These are phyloP conservation scores for Coleophoma crateriformis DNA, from an alignment of 2,329 filamentous ascomycete species.

Conservation along the genomic window DNA sequence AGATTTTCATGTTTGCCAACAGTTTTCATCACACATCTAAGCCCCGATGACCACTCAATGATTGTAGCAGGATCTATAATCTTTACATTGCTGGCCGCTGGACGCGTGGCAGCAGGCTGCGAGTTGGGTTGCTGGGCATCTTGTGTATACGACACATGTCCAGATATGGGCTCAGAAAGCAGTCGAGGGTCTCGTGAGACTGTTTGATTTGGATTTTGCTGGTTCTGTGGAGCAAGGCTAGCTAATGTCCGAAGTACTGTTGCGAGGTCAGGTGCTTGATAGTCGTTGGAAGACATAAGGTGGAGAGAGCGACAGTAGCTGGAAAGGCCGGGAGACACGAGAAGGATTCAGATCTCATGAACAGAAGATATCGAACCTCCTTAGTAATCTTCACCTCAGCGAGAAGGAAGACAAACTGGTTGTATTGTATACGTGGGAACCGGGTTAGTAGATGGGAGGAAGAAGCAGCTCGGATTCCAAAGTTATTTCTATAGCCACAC, in stretches of 20 bases:
- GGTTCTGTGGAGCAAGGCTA: slow-evolving; percentile 17
- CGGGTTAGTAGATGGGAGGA: neutral
- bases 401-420: no score
- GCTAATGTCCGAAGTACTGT: slow-evolving; percentile 25
- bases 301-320: no score
- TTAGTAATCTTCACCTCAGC: neutral
- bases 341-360: neutral
- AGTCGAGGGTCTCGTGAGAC: neutral
- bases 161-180: neutral
- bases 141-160: slow-evolving; percentile 1
- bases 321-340: neutral
- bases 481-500: neutral
- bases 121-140: slow-evolving; percentile 5
- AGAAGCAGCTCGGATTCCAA: neutral
- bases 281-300: slow-evolving; percentile 17
- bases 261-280: slow-evolving; percentile 23
- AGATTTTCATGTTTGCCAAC: slow-evolving; percentile 38
- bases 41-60: slow-evolving; percentile 43
- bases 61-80: slow-evolving; percentile 38
- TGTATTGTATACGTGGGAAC: no score
- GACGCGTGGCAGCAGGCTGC: slow-evolving; percentile 11
- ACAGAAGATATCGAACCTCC: neutral
- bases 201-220: slow-evolving; percentile 3
- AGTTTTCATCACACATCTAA: slow-evolving; percentile 43
- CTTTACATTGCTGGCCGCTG: slow-evolving; percentile 7